These are phyloP conservation scores for Diaporthe ampelina DNA, from an alignment of 2,329 filamentous ascomycete genomes.

Conservation along the genomic window DNA sequence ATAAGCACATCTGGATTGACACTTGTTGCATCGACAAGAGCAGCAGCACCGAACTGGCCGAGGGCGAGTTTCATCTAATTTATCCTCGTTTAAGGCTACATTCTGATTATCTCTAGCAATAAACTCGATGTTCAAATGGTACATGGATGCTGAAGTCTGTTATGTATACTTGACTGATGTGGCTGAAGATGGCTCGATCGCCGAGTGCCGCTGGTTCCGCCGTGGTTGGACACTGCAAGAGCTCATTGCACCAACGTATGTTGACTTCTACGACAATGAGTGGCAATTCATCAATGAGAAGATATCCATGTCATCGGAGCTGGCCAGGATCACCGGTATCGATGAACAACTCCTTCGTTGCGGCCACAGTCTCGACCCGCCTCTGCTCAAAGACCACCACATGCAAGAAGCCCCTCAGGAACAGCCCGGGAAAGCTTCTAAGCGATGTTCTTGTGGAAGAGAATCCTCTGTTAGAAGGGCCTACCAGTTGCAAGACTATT, in stretches of 20 bases:
- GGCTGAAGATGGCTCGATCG: conserved; percentile 10
- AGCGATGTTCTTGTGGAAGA: not conserved
- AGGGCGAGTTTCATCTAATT: not conserved
- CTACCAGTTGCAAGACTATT: not conserved
- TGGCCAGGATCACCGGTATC: not conserved
- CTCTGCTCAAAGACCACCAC: not conserved
- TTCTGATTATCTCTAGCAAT: no score
- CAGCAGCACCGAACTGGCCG: not conserved
- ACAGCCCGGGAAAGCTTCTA: no score
- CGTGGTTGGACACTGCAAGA: conserved; percentile 36
- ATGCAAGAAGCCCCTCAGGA: not conserved
- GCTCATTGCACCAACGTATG: conserved; percentile 37
- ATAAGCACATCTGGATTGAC: conserved; percentile 10
- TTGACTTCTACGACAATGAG: conserved; percentile 42
- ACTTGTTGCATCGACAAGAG: conserved; percentile 30
- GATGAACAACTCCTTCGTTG: conserved; percentile 36
- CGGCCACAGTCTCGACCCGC: not conserved
- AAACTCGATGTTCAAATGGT: conserved; percentile 19
- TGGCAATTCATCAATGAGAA: conserved; percentile 35
- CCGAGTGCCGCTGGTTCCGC: conserved; percentile 14
- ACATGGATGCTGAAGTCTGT: not conserved
- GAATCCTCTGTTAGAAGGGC: rapidly evolving
- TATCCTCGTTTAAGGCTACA: no score
- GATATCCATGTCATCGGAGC: not conserved
- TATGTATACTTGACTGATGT: conserved; percentile 11